phyloP scores from a whole-genome alignment of 352 stramenopile species.

The Phytopythium oedochilum region DNA sequence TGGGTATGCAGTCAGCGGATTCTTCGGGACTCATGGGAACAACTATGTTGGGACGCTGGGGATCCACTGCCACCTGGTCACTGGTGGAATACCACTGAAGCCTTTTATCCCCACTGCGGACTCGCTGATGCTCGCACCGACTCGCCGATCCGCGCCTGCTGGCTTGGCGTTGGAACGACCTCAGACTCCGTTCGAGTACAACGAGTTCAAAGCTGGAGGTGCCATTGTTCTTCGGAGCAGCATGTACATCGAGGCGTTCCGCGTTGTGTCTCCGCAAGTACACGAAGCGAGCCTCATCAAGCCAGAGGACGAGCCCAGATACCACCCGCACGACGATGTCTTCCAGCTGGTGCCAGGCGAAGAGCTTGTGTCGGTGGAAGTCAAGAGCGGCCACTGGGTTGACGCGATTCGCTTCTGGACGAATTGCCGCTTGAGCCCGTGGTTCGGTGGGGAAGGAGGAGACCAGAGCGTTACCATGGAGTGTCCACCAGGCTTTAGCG shows the following conservation, averaged over 20 bases:
- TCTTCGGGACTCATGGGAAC: constrained; percentile 49
- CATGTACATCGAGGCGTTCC: constrained; percentile 30
- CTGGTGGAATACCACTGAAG: neutral
- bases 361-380: constrained; percentile 30
- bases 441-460: constrained; percentile 40
- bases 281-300: constrained; percentile 8
- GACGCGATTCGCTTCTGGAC: constrained; percentile 45
- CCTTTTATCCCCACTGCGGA: neutral
- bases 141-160: constrained; percentile 13
- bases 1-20: constrained; percentile 37
- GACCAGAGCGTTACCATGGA: constrained; percentile 16
- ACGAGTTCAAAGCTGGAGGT: constrained; percentile 6
- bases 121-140: neutral
- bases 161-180: constrained; percentile 23
- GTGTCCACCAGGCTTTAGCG: constrained; percentile 19
- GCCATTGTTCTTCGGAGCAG: constrained; percentile 32
- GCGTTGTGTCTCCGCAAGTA: constrained; percentile 22
- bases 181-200: constrained; percentile 18
- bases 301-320: constrained; percentile 9
- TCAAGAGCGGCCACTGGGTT: constrained; percentile 46
- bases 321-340: constrained; percentile 33
- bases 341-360: constrained; percentile 39
- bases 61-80: constrained; percentile 21
- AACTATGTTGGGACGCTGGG: constrained; percentile 46
- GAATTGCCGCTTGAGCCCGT: constrained; percentile 34